Base-by-base conservation (phyloP, 2,329 filamentous ascomycete species). In the Penicillium sp. region DNA sequence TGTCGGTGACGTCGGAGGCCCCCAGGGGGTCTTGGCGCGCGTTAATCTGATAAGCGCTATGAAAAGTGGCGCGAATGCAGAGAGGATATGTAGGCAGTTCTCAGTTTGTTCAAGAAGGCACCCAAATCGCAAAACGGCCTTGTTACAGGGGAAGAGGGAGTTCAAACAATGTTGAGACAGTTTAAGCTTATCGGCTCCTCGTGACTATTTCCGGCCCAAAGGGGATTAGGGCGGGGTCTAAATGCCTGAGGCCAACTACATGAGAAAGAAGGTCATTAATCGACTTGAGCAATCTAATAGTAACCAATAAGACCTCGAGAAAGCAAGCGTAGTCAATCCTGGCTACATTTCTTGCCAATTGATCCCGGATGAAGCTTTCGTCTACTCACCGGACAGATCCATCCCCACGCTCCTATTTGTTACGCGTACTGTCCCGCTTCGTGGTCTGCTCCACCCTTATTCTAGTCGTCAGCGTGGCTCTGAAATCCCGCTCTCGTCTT, bases 401-500 rank as follows among this genome's bases (percentile, higher is more conserved):
- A 59, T 61, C 57, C 59, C 63, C 63, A 52, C 37, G n/a, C 2
- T 50, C 48, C 8, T 53, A 54, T 59, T 57, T 57, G 49, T 58
- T 59, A 53, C 62, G 65, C 50, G 60, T 66, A 62, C 63, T 73
- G 65, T 71, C 71, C 66, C 66, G 62, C 62, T 59, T 74, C 47
- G 47, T 73, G 19, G 43, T 74, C 63, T 69, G 63, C 69, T 74
- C 72, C 69, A 73, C 72, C 65, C 62, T 76, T 64, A 75, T 78
- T 62, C 76, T 81, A 73, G 77, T 77, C 51, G 62, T 75, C 63
- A 72, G 69, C 63, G 67, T 76, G 56, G 62, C 79, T 59, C 64
- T 78, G 43, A 72, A 71, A 66, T 67, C 68, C 64, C 68, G 67
- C 58, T 70, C 72, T 63, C 78, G 75, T 63, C 72, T 81, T 57